These are phyloP conservation scores for Aspergillus thermomutatus DNA, from an alignment of 2,329 filamentous ascomycete genomes.

Conservation along the genomic window DNA sequence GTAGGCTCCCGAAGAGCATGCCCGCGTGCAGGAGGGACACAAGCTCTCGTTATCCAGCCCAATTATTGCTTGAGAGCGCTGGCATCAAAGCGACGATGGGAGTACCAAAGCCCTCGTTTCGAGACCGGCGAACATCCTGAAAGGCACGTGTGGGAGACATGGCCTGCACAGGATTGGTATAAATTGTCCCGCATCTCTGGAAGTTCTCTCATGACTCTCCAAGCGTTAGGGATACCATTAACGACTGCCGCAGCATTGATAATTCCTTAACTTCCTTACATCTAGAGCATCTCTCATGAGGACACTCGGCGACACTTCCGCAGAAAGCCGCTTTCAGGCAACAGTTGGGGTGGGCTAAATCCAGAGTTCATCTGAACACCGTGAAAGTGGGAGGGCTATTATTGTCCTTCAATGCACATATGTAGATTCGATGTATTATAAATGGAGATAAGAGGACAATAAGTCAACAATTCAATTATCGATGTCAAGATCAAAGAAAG, in stretches of 20 bases:
- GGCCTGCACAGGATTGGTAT: constrained; percentile 84
- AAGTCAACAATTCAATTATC: constrained; percentile 62
- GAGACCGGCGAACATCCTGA: constrained; percentile 74
- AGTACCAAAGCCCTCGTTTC: constrained; percentile 70
- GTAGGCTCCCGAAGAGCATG: constrained; percentile 73
- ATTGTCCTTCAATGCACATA: too few relatives aligned
- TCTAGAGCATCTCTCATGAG: not conserved
- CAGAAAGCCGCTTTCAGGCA: not conserved
- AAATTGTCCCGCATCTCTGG: constrained; percentile 84
- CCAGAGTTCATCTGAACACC: too few relatives aligned
- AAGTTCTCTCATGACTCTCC: constrained; percentile 79
- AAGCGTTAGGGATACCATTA: constrained; percentile 67
- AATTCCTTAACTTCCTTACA: not conserved
- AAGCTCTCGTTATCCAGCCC: constrained; percentile 90
- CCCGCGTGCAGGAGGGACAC: constrained; percentile 81
- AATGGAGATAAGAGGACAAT: too few relatives aligned
- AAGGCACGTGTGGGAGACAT: constrained; percentile 67
- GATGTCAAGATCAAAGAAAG: constrained; percentile 43
- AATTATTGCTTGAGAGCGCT: constrained; percentile 92
- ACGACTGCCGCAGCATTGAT: constrained; percentile 47
- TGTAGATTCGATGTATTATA: too few relatives aligned
- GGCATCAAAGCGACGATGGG: constrained; percentile 96
- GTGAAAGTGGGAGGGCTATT: too few relatives aligned
- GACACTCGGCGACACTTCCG: not conserved
- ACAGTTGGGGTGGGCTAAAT: not conserved